Conservation (phyloP, 2,329 filamentous ascomycete species). For the Trichoderma hamatum region DNA sequence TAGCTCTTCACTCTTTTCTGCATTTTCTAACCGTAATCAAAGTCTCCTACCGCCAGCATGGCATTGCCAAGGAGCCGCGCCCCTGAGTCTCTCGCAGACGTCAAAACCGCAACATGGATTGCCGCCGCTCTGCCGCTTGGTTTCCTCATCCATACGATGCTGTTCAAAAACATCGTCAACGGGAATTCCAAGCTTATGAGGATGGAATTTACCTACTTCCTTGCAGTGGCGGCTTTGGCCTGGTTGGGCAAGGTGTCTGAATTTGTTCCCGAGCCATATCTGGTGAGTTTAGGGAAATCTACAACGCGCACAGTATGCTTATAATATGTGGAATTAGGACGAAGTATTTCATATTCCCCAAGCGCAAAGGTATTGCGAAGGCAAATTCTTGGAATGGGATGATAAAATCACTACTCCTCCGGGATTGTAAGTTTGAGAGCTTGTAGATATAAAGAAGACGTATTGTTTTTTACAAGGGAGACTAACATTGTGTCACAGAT, state of each 20-base stretch:
- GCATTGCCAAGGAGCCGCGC: not conserved
- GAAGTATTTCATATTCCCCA: slow-evolving; percentile 90
- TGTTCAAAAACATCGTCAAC: slow-evolving; percentile 1
- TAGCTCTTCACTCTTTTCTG: not conserved
- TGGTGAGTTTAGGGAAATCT: slow-evolving; percentile 44
- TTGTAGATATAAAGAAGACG: not conserved
- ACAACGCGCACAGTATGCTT: slow-evolving; percentile 22
- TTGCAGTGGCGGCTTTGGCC: slow-evolving; percentile 31
- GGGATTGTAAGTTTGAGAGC: slow-evolving; percentile 62
- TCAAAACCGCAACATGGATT: slow-evolving; percentile 19
- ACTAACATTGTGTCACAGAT: slow-evolving; percentile 40
- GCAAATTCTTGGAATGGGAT: slow-evolving; percentile 80
- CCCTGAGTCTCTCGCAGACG: not conserved
- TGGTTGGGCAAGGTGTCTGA: slow-evolving; percentile 35
- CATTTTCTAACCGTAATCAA: not conserved
- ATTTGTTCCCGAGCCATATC: slow-evolving; percentile 56
- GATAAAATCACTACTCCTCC: slow-evolving; percentile 97
- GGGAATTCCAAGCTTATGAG: not conserved
- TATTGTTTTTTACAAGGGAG: too few species aligned
- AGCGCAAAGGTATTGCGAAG: slow-evolving; percentile 81
- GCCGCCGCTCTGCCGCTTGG: slow-evolving; percentile 24
- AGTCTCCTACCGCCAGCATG: slow-evolving; percentile 9
- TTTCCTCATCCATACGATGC: slow-evolving; percentile 4
- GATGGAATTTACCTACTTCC: slow-evolving; percentile 28
- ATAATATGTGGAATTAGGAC: slow-evolving; percentile 57